Base-by-base conservation (phyloP, 2,329 filamentous ascomycete species). In the Torrubiella hemipterigena region DNA sequence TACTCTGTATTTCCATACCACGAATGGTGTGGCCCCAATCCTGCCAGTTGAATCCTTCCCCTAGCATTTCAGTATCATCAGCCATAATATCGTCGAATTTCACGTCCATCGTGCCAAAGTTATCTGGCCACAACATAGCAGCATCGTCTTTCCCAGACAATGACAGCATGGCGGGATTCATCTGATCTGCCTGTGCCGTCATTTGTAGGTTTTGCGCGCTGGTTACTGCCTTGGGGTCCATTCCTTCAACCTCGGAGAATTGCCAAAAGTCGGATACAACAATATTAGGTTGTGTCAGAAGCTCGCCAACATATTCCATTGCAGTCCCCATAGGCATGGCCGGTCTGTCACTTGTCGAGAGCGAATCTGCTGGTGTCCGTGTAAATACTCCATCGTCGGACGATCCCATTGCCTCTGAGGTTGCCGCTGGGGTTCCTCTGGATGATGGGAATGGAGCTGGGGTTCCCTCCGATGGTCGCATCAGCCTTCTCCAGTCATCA, bases 401-500 rank as follows among this genome's bases (percentile, higher is more conserved):
- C 14, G 22, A 11, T 24, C 22, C 22, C 14, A n/a, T 18, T 2
- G 18, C 22, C 17, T 14, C 31, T 12, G 13, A 18, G 15, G 13
- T 13, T 29, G 15, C 17, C 11, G 12, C 27, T 8, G 27, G 13
- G 11, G 15, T 29, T 5, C n/a, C 16, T 11, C 31, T 30, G 16
- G 34, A 31, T 3, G 11, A 18, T 9, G 31, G 14, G 27, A 31
- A 33, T 13, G 35, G 36, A 12, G 42, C 38, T 20, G 47, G 35
- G 9, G 33, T 42, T 19, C 47, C 41, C 1, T 40, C 44, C 2
- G 52, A 52, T 5, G 48, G 47, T 12, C 54, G 51, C 6, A 74
- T 56, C 7, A 75, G 47, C 25, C 55, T 52, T 23, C 66, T 58
- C 71, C 71, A 76, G 19, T 58, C 58, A 9, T 67, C 59, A 13